A percentile compares a stretch with the other conserved stretches of the same genome.
Conservation (phyloP, 768 basidiomycete species). For the Agrocybe chaxingu region DNA sequence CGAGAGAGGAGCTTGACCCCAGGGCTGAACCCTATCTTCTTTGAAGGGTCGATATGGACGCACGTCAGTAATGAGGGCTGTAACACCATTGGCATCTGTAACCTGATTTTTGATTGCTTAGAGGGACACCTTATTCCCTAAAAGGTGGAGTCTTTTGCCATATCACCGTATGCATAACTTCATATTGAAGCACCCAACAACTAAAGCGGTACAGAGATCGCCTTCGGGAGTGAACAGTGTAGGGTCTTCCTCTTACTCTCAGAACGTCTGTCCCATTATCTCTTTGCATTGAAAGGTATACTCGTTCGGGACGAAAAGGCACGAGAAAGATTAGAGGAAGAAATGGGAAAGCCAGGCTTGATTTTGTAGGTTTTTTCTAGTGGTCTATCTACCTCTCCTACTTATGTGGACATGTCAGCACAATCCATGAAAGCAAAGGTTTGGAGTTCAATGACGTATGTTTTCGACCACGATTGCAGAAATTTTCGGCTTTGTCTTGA, state of each 20-base stretch:
- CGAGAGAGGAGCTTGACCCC: slow-evolving; percentile 54
- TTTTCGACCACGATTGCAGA: not conserved
- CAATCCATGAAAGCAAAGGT: slow-evolving; percentile 64
- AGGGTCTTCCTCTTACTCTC: slow-evolving; percentile 4
- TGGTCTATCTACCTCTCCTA: no score
- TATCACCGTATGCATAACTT: slow-evolving; percentile 2
- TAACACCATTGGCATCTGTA: no score
- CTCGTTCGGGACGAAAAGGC: slow-evolving; percentile 63
- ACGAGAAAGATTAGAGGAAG: slow-evolving; percentile 38
- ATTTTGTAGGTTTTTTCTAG: slow-evolving; percentile 44
- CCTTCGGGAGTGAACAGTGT: slow-evolving; percentile 71
- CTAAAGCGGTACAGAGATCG: slow-evolving; percentile 39
- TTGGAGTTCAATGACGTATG: slow-evolving; percentile 63
- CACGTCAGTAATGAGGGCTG: slow-evolving; percentile 16
- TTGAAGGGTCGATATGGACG: slow-evolving; percentile 42
- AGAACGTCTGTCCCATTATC: not conserved
- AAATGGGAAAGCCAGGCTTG: slow-evolving; percentile 57
- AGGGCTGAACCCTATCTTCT: slow-evolving; percentile 58
- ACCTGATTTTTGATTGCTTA: no score
- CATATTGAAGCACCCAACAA: not conserved
- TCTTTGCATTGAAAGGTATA: slow-evolving; percentile 43
- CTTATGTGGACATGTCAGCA: slow-evolving; percentile 26
- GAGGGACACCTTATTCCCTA: no score
- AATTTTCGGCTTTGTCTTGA: not conserved
- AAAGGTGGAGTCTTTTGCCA: no score